Conservation (phyloP, 148 eudicot genomes). For the Persicaria maculosa region DNA sequence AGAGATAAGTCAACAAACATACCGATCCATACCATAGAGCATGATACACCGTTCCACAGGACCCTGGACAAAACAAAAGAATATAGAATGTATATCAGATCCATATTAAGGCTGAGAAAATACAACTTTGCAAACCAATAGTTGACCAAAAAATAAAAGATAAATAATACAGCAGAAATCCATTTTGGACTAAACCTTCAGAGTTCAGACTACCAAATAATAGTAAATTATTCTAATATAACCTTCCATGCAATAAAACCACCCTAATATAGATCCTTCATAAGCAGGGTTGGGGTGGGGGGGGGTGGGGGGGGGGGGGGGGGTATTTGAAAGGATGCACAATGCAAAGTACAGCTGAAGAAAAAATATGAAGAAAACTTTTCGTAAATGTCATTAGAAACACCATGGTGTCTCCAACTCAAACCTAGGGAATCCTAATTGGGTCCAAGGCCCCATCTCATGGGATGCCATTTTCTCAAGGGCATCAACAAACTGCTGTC, state of each 20-base stretch:
- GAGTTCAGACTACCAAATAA: background rate
- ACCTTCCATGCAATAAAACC: background rate
- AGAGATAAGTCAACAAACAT: conserved; percentile 31
- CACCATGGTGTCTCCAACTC: background rate
- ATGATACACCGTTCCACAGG: conserved; percentile 97
- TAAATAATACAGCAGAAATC: background rate
- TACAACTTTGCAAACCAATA: background rate
- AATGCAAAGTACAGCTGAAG: background rate
- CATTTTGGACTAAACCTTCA: background rate
- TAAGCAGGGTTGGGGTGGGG: background rate
- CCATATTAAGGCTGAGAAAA: background rate
- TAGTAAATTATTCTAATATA: background rate
- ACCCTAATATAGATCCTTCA: background rate
- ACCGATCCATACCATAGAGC: conserved; percentile 98
- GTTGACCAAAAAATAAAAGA: background rate
- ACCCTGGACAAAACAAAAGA: conserved; percentile 48
- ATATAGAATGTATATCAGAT: conserved; percentile 4
- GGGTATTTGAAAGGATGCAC: background rate
- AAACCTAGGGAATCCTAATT: background rate
- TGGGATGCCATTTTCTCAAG: background rate
- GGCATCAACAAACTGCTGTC: background rate
- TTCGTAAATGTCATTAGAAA: background rate
- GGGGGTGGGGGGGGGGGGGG: background rate
- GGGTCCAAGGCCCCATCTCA: background rate
- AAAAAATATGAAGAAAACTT: background rate